These are phyloP conservation scores for Helicostylum pulchrum DNA, from an alignment of 192 early-diverging fungal species.

Conservation along the genomic window DNA sequence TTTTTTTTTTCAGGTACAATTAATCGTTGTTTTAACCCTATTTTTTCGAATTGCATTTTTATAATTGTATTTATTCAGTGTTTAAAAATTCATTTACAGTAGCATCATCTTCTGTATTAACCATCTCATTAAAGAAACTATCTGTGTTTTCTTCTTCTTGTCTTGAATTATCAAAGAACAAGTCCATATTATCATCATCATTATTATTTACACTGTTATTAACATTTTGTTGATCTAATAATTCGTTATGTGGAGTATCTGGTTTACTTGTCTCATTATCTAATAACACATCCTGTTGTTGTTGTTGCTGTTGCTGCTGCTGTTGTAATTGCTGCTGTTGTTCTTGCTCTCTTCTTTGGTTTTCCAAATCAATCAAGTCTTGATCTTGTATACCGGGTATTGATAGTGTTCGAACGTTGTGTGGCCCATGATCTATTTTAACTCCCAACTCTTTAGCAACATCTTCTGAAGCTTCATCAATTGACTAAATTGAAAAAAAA, in stretches of 20 bases:
- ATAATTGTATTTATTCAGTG: conserved; percentile 4
- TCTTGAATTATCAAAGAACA: conserved; percentile 11
- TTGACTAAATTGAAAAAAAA: conserved; percentile 5
- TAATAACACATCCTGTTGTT: too few species aligned
- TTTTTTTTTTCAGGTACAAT: background rate
- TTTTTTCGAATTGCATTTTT: conserved; percentile 3
- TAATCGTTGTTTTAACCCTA: background rate
- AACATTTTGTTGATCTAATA: background rate
- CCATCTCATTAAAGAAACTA: conserved; percentile 35
- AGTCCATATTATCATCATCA: conserved; percentile 6
- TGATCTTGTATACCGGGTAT: conserved; percentile 25
- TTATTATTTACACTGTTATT: background rate
- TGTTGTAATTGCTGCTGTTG: too few species aligned
- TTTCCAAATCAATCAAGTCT: background rate
- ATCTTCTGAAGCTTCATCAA: conserved; percentile 1
- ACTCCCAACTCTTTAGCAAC: conserved; percentile 11
- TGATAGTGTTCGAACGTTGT: background rate
- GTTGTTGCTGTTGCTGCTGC: too few species aligned
- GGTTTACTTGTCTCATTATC: background rate
- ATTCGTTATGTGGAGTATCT: background rate
- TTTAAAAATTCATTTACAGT: conserved; percentile 12
- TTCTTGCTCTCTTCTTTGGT: background rate
- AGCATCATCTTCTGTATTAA: conserved; percentile 27
- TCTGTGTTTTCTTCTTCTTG: conserved; percentile 9
- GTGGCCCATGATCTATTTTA: conserved; percentile 16